These are phyloP conservation scores for Didymella segeticola DNA, from an alignment of 2,329 filamentous ascomycete species.

Conservation along the genomic window DNA sequence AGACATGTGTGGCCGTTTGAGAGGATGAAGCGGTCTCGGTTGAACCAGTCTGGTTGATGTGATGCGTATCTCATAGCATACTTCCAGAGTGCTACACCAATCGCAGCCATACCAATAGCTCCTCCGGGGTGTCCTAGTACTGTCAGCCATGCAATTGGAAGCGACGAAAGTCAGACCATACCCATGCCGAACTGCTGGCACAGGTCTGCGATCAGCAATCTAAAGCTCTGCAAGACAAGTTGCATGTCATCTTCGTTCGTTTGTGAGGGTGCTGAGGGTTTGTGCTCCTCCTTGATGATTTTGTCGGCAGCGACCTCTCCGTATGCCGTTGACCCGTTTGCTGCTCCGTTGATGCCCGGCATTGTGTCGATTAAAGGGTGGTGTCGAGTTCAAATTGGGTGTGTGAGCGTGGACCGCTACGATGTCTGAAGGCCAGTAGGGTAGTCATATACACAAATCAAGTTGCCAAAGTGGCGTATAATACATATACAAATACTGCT, in stretches of 20 bases:
- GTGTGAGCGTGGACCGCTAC: no score
- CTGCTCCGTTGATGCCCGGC: not conserved
- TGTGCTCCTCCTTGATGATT: slow-evolving; percentile 23
- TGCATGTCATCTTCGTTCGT: slow-evolving; percentile 27
- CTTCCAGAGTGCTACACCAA: slow-evolving; percentile 67
- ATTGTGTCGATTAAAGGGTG: no score
- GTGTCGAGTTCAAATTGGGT: not conserved
- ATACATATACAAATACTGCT: slow-evolving; percentile 1
- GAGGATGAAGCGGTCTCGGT: slow-evolving; percentile 67
- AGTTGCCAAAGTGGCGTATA: no score
- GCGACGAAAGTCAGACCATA: slow-evolving; percentile 56
- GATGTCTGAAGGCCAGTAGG: no score
- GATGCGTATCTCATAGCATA: slow-evolving; percentile 68
- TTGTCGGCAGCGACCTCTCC: slow-evolving; percentile 23
- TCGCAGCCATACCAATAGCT: slow-evolving; percentile 67
- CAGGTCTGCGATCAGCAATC: slow-evolving; percentile 69
- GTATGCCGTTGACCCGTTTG: slow-evolving; percentile 21
- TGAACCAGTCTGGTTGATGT: slow-evolving; percentile 62
- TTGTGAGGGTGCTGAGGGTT: slow-evolving; percentile 20
- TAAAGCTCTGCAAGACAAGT: slow-evolving; percentile 65
- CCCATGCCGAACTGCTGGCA: slow-evolving; percentile 73
- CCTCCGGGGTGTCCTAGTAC: slow-evolving; percentile 44
- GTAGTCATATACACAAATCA: no score
- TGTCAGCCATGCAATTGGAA: not conserved
- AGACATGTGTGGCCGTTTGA: slow-evolving; percentile 66